phyloP scores from a whole-genome alignment of 495 filamentous ascomycete species.

The Cairneyella variabilis region DNA sequence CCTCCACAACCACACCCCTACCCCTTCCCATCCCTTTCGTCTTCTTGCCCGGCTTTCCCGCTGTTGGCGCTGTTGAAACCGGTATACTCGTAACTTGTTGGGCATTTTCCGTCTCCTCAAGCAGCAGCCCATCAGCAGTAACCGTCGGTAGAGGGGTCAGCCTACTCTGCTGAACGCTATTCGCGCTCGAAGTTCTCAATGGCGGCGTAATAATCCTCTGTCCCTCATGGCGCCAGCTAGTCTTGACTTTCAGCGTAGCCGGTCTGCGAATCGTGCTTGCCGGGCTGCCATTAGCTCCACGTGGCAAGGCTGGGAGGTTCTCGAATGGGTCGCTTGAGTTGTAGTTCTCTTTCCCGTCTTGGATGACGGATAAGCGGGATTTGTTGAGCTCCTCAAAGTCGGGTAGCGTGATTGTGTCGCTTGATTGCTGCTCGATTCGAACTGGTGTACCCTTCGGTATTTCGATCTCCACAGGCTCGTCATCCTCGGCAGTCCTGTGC shows the following conservation, averaged over 20 bases:
- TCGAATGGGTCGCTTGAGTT: constrained; percentile 10
- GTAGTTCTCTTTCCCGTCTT: constrained; percentile 21
- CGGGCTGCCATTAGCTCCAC: constrained; percentile 11
- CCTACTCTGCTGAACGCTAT: constrained; percentile 18
- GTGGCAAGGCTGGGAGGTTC: background rate
- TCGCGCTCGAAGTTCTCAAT: constrained; percentile 24
- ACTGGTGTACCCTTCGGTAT: background rate
- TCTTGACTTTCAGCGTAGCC: constrained; percentile 16
- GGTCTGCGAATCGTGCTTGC: constrained; percentile 10
- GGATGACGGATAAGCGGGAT: constrained; percentile 21
- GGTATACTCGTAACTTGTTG: constrained; percentile 1
- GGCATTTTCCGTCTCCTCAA: constrained; percentile 19
- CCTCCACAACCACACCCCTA: constrained; percentile 14
- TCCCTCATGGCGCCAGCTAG: constrained; percentile 19
- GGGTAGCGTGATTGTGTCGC: background rate
- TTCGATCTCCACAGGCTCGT: constrained; percentile 4
- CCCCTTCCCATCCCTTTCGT: constrained; percentile 7
- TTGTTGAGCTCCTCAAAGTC: constrained; percentile 8
- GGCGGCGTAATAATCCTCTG: constrained; percentile 25
- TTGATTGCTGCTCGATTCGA: background rate
- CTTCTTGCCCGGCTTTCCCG: constrained; percentile 12
- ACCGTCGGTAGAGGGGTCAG: constrained; percentile 5
- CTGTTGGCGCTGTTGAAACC: background rate
- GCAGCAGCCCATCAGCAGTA: constrained; percentile 2
- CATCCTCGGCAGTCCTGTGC: constrained; percentile 18